Evolutionary conservation across 192 early-diverging fungal genomes (phyloP).

Genomic region (Coemansia sp.): DNA sequence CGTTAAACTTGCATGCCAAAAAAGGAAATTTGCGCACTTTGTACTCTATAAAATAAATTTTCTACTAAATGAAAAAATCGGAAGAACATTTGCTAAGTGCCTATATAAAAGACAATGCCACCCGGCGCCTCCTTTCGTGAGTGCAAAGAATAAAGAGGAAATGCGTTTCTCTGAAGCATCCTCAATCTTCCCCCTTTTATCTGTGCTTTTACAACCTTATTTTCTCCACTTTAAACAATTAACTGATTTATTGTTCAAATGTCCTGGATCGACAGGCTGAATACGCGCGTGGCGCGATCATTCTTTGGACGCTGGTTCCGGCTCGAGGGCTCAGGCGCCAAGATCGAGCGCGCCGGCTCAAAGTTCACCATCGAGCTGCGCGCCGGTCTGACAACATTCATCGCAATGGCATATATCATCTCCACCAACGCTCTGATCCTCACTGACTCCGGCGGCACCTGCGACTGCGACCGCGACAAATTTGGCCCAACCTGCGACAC

Average conservation of each 20-base stretch:
- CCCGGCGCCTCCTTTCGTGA: too few relatives aligned
- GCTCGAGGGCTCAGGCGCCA: conserved; percentile 60
- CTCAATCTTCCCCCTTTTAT: too few relatives aligned
- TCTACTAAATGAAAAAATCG: not conserved
- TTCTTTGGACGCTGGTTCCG: conserved; percentile 61
- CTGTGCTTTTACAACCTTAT: too few relatives aligned
- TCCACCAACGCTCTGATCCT: conserved; percentile 73
- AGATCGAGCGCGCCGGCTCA: conserved; percentile 58
- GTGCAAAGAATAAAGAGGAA: too few relatives aligned
- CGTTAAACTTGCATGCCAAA: conserved; percentile 3
- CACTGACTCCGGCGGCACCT: conserved; percentile 74
- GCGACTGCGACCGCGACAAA: conserved; percentile 60
- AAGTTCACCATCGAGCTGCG: conserved; percentile 65
- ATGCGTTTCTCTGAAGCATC: too few relatives aligned
- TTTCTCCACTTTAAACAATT: too few relatives aligned
- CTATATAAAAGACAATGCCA: too few relatives aligned
- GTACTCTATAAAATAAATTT: not conserved
- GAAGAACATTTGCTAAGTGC: too few relatives aligned
- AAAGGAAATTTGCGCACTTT: not conserved
- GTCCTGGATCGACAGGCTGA: conserved; percentile 56
- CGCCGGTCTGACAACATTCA: conserved; percentile 66
- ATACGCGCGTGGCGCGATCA: conserved; percentile 57
- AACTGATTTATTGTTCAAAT: too few relatives aligned
- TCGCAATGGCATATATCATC: conserved; percentile 75
- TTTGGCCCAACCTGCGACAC: conserved; percentile 57